Base-by-base conservation (phyloP, 208 protist genomes). In the Trypanosoma lewisi region DNA sequence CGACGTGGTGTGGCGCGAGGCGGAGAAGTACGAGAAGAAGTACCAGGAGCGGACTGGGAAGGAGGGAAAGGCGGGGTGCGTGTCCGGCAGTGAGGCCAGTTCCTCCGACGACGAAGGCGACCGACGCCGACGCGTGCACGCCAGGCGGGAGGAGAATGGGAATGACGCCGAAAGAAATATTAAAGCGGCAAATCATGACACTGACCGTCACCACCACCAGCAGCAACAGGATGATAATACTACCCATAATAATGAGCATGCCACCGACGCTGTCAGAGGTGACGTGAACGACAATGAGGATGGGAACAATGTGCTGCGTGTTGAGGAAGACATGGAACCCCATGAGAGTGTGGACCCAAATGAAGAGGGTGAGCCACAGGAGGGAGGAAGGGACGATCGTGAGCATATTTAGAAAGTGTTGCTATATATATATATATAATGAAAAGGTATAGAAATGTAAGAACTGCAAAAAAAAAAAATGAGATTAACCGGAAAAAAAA, bases 21-120 rank as follows among this genome's bases (percentile, higher is more conserved):
- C 85, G 30, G 79, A 93, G 76, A 60, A 65, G 71, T 95, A 91
- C 57, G 72, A 91, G 70, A 37, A 63, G 21, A 92, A 95, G 75
- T 4, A 77, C 41, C 61, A 72, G 63, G 77, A 87, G 55, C 31
- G 65, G 33, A 64, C 58, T 33, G 60, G 53, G 23, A 82, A 85
- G 53, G 73, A 72, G 39, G 63, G 55, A 8, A 54, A 51, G 30
- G 41, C 44, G 34, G 42, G 47, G 4, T 67, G 53, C 2, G 45
- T 50, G 21, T 75, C 69, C 21, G 63, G 65, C 31, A 80, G 64
- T 49, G 75, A 67, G 4, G 67, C 58, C 39, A 62, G 53, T 41
- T 68, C 58, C 57, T 47, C 36, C 9, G 44, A 61, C 21, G 63
- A 68, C n/a, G 65, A 70, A 17, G 69, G 31, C 25, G 55, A 60